Evolutionary conservation across 2,329 filamentous ascomycete genomes (phyloP), one percentile per base, ranked within the genome.

Genomic region (Fusarium verrucosum): DNA sequence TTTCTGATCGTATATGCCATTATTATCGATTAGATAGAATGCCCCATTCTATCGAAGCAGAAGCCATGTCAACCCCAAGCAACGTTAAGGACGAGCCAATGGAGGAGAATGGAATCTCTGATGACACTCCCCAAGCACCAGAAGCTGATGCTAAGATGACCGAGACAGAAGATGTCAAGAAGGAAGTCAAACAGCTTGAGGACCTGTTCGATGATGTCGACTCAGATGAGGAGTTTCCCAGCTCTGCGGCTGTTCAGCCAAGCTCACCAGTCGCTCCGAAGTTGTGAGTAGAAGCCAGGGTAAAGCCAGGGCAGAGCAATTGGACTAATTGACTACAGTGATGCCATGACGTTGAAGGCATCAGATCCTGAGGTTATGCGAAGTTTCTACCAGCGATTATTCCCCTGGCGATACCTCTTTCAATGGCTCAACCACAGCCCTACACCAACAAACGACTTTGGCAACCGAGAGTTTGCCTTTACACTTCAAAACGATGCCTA

Each of bases 401-500:
- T 98, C 72, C 95, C 95, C 6, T 99, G 96, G 83, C 88, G 94
- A 58, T 90, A 92, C 62, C 87, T 98, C 19, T 99, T 97, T 79
- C 94, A 97, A 77, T 99, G 95, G 95, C 87, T 99, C 43, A 99
- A 98, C 75, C 95, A 98, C 78, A 92, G 92, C 50, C 90, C 92
- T 8, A 88, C 88, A 8, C 94, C 95, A 0, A 90, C 90, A 6
- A 89, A 89, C 66, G 94, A 98, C 78, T 98, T 98, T 79, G 88
- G 84, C 25, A 92, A 98, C 76, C 90, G 95, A 74, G 95, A 99
- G 77, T 98, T 99, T 75, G 94, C 95, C 17, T 94, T 98, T 74
- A 97, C 94, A 3, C 84, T 98, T n/a, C 89, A 90, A 58, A 96
- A 94, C 73, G 94, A 97, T 69, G 91, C 91, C 36, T 97, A 97